Base-by-base conservation (phyloP, 2,329 filamentous ascomycete genomes). In the Alternaria sp. region DNA sequence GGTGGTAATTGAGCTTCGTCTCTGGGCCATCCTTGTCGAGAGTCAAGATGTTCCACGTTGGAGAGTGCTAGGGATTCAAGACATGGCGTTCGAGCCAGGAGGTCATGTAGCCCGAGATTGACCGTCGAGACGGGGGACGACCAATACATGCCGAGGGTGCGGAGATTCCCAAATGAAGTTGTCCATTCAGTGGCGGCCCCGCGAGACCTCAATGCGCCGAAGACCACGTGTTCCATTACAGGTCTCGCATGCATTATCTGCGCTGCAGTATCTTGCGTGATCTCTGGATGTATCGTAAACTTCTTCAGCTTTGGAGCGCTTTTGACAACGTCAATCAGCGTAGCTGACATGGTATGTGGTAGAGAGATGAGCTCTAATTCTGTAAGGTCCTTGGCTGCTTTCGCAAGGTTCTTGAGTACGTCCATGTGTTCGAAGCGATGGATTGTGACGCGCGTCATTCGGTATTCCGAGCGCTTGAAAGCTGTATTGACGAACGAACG, bases 401-500 rank as follows among this genome's bases (percentile, higher is more conserved):
- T 75, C 1, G 75, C 70, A 3, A 85, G 70, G 11, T 81, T 80
- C n/a, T 80, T 71, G 1, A 82, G 70, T 30, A 82, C 78, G 32
- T 82, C 79, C 12, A 78, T 65, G 28, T 83, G 79, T 47, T 71
- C 73, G 28, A 84, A 73, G 5, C 78, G 76, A 52, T 79, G 76
- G 43, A 78, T 52, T 3, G 66, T 75, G n/a, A 65, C 72, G 56
- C 69, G 69, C 0, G 68, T 76, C n/a, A 84, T 69, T 28, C 77
- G 77, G 21, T 70, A 60, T 9, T 79, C 68, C 3, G 81, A 82
- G 19, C 73, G 74, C 50, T 80, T 79, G 54, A 85, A 81, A 5
- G 81, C 82, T 6, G 75, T 75, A 59, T 78, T 80, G 46, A 85
- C 67, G 59, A 84, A 85, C 11, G 62, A 66, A 6, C 75, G 76